Conservation (phyloP, 345 rosid genomes). For the thale cress (Arabidopsis thaliana) region TAIR10.1 NC_003076.8:5564001-5564500, state of each 20-base stretch:
- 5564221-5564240: slow-evolving; percentile 93
- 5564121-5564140: slow-evolving; percentile 87
- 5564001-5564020: slow-evolving; percentile 96
- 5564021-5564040: slow-evolving; percentile 64
- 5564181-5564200: slow-evolving; percentile 91
- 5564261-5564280: slow-evolving; percentile 88
- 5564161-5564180: slow-evolving; percentile 86
- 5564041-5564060: slow-evolving; percentile 80
- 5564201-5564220: slow-evolving; percentile 97
- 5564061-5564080: slow-evolving; percentile 61
- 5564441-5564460: slow-evolving; percentile 95
- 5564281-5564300: slow-evolving; percentile 90
- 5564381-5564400: slow-evolving; percentile 98
- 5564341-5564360: slow-evolving; percentile 97
- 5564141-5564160: slow-evolving; percentile 73
- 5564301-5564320: slow-evolving; percentile 98
- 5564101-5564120: slow-evolving; percentile 85
- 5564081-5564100: slow-evolving; percentile 73
- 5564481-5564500: slow-evolving; percentile 96
- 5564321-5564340: slow-evolving; percentile 99
- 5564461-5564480: slow-evolving; percentile 96
- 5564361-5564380: slow-evolving; percentile 99
- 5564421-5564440: slow-evolving; percentile 98
- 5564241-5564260: slow-evolving; percentile 96
- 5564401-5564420: slow-evolving; percentile 98